phyloP scores from a whole-genome alignment of 768 basidiomycete genomes.

The Boletus reticuloceps region DNA sequence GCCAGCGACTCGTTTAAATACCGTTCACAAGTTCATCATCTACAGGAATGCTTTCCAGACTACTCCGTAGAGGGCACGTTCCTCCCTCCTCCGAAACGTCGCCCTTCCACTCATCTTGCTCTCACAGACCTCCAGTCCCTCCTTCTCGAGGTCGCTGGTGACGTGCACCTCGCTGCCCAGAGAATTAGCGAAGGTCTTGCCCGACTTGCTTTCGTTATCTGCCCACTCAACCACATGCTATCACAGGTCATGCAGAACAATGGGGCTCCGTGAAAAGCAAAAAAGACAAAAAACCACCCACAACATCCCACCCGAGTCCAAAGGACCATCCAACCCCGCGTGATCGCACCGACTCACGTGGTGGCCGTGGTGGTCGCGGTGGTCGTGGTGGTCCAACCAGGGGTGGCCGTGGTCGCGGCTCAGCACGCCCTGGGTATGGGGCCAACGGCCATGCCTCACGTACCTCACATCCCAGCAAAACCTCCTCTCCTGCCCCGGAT shows the following conservation, averaged over 20 bases:
- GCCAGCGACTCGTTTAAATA: slow-evolving; percentile 38
- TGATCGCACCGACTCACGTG: slow-evolving; percentile 45
- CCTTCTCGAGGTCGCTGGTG: slow-evolving; percentile 65
- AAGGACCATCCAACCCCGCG: slow-evolving; percentile 42
- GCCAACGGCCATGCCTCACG: slow-evolving; percentile 35
- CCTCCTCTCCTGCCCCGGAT: slow-evolving; percentile 34
- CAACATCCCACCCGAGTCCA: slow-evolving; percentile 39
- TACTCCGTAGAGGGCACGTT: slow-evolving; percentile 67
- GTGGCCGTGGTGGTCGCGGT: slow-evolving; percentile 59
- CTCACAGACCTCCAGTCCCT: slow-evolving; percentile 61
- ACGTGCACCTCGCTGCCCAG: slow-evolving; percentile 65
- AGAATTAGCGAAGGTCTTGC: slow-evolving; percentile 69
- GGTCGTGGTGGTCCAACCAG: slow-evolving; percentile 58
- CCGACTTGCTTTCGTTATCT: neutral
- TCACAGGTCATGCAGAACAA: slow-evolving; percentile 66
- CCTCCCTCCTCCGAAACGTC: neutral
- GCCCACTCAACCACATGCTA: slow-evolving; percentile 10
- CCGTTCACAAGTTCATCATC: slow-evolving; percentile 52
- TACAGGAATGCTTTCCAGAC: slow-evolving; percentile 68
- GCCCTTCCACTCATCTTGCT: no score
- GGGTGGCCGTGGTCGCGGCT: slow-evolving; percentile 40
- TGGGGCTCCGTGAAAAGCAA: slow-evolving; percentile 85
- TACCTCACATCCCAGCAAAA: slow-evolving; percentile 22
- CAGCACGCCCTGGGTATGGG: slow-evolving; percentile 35
- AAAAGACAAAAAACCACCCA: slow-evolving; percentile 75